Evolutionary conservation across 176 grass and related monocot species (phyloP).

Genomic region (Rhynchospora tenuis): DNA sequence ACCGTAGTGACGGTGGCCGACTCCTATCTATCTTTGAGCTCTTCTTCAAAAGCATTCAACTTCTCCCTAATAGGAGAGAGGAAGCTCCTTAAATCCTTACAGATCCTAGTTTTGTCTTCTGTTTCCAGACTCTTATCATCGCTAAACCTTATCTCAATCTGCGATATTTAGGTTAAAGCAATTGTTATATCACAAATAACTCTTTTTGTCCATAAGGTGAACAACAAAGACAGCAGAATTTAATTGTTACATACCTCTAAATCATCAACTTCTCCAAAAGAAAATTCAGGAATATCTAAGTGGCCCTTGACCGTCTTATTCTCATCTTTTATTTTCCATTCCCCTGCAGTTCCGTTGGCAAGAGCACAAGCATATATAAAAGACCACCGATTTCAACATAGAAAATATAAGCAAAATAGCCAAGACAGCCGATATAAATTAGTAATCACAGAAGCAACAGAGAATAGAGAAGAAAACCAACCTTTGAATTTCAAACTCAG

Average conservation of each 20-base stretch:
- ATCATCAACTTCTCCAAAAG: slow-evolving; percentile 84
- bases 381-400: neutral
- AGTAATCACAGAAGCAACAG: neutral
- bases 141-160: slow-evolving; percentile 64
- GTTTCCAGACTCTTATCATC: slow-evolving; percentile 53
- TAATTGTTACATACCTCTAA: slow-evolving; percentile 46
- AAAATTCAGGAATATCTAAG: slow-evolving; percentile 85
- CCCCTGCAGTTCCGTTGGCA: slow-evolving; percentile 36
- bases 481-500: slow-evolving; percentile 77
- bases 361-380: neutral
- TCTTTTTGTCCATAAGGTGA: neutral
- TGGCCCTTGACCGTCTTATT: slow-evolving; percentile 66
- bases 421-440: neutral
- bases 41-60: slow-evolving; percentile 55
- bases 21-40: slow-evolving; percentile 79
- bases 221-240: neutral
- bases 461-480: slow-evolving; percentile 20
- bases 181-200: neutral
- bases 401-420: neutral
- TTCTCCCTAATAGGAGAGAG: slow-evolving; percentile 53
- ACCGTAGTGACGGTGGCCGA: neutral
- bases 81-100: slow-evolving; percentile 71
- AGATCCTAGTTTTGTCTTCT: slow-evolving; percentile 43
- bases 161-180: slow-evolving; percentile 1
- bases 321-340: slow-evolving; percentile 78